These are phyloP conservation scores for Bimuria novae-zelandiae DNA, from an alignment of 2,329 filamentous ascomycete genomes.

Conservation along the genomic window DNA sequence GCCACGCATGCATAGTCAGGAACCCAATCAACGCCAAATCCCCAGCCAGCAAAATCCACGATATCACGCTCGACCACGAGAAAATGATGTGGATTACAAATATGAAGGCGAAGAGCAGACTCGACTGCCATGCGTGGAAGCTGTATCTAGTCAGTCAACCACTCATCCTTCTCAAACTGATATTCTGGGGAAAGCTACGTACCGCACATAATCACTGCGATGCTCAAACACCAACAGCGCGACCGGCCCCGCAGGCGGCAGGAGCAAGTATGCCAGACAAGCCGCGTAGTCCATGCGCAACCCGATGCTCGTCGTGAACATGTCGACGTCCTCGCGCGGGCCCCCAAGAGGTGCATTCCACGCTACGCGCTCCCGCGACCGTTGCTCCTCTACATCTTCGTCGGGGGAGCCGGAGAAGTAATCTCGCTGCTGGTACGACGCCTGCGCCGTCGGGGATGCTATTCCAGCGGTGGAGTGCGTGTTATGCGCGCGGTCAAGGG, in stretches of 20 bases:
- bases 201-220: conserved; percentile 97
- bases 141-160: conserved; percentile 49
- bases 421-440: conserved; percentile 47
- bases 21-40: conserved; percentile 79
- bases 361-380: conserved; percentile 33
- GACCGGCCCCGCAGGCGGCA: conserved; percentile 86
- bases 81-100: conserved; percentile 80
- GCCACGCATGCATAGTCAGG: conserved; percentile 78
- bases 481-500: conserved; percentile 38
- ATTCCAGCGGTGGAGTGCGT: conserved; percentile 31
- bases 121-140: conserved; percentile 96
- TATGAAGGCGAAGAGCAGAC: conserved; percentile 75
- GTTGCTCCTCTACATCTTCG: conserved; percentile 15
- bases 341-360: conserved; percentile 39
- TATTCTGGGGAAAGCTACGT: too few species aligned
- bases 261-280: conserved; percentile 80
- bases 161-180: too few species aligned
- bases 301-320: conserved; percentile 88
- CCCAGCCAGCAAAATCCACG: conserved; percentile 77
- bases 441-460: conserved; percentile 44
- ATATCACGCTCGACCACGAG: conserved; percentile 81
- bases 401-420: conserved; percentile 40
- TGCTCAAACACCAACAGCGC: conserved; percentile 84
- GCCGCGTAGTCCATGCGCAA: conserved; percentile 89
- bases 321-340: conserved; percentile 67